Evolutionary conservation across 768 basidiomycete species (phyloP).

Genomic region (Phlebiopsis gigantea): DNA sequence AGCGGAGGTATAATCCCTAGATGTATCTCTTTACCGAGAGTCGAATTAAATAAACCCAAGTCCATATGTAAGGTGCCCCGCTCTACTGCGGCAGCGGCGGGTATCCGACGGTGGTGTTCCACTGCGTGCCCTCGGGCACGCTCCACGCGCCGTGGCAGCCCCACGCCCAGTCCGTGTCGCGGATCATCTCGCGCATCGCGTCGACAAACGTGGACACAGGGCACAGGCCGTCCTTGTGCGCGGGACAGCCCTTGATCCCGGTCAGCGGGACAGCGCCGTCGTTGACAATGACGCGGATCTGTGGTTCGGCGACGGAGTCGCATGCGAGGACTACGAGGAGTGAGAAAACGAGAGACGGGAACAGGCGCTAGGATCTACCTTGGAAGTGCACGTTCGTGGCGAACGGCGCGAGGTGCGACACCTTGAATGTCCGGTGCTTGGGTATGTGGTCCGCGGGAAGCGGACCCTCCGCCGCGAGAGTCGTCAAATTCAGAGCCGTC

Average conservation of each 20-base stretch:
- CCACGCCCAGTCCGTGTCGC: conserved; percentile 64
- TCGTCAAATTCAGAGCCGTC: conserved; percentile 80
- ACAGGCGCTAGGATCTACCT: conserved; percentile 37
- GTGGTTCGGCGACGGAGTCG: conserved; percentile 30
- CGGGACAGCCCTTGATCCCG: conserved; percentile 67
- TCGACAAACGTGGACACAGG: conserved; percentile 64
- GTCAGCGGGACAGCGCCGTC: conserved; percentile 82
- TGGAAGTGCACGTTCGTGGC: conserved; percentile 89
- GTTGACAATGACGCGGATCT: conserved; percentile 84
- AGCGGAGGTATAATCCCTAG: no score
- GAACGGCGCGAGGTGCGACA: conserved; percentile 79
- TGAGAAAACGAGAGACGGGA: neutral
- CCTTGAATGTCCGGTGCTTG: conserved; percentile 57
- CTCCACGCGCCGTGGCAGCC: conserved; percentile 77
- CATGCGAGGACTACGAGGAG: conserved; percentile 24
- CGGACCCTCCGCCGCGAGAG: conserved; percentile 66
- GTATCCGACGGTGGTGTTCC: conserved; percentile 73
- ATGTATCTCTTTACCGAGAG: no score
- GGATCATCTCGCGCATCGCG: conserved; percentile 62
- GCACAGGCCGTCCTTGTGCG: conserved; percentile 74
- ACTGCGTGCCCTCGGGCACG: conserved; percentile 56
- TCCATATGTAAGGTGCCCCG: no score
- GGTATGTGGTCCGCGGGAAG: conserved; percentile 72
- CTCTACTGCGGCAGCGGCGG: conserved; percentile 31
- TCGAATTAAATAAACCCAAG: no score